Conservation (phyloP, 2,329 filamentous ascomycete species). For the Leptographium flavum region DNA sequence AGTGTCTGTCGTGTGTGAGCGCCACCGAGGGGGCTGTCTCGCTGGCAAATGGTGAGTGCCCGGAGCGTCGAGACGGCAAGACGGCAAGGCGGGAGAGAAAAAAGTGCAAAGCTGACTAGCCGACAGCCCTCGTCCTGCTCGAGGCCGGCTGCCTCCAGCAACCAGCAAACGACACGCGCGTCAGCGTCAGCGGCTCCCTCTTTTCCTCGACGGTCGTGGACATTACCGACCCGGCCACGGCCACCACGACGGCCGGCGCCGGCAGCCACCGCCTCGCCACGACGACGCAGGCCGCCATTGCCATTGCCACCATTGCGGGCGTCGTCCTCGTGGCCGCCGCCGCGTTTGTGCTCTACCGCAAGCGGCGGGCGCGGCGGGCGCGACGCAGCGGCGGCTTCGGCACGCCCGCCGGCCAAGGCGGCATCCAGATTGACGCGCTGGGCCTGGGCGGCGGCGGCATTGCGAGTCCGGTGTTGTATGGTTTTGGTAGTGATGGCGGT, state of each 20-base stretch:
- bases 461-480: neutral
- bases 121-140: conserved; percentile 34
- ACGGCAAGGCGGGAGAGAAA: too few relatives aligned
- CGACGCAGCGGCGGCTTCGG: conserved; percentile 13
- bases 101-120: conserved; percentile 7
- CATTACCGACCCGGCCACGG: conserved; percentile 15
- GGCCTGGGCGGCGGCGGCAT: neutral
- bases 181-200: conserved; percentile 17
- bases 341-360: conserved; percentile 30
- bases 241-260: conserved; percentile 4
- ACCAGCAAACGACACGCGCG: too few relatives aligned
- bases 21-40: conserved; percentile 26
- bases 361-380: conserved; percentile 22
- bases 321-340: conserved; percentile 24
- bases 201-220: conserved; percentile 16
- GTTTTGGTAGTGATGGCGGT: too few relatives aligned
- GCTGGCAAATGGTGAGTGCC: conserved; percentile 34
- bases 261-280: conserved; percentile 17
- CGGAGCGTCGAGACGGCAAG: too few relatives aligned
- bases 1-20: conserved; percentile 31
- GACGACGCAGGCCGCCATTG: conserved; percentile 29
- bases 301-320: conserved; percentile 22
- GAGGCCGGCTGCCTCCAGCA: conserved; percentile 35
- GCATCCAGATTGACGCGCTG: neutral
- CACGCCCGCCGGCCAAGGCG: neutral